Evolutionary conservation across 2,329 filamentous ascomycete species (phyloP).

Genomic region (Leptosphaerulina australis): DNA sequence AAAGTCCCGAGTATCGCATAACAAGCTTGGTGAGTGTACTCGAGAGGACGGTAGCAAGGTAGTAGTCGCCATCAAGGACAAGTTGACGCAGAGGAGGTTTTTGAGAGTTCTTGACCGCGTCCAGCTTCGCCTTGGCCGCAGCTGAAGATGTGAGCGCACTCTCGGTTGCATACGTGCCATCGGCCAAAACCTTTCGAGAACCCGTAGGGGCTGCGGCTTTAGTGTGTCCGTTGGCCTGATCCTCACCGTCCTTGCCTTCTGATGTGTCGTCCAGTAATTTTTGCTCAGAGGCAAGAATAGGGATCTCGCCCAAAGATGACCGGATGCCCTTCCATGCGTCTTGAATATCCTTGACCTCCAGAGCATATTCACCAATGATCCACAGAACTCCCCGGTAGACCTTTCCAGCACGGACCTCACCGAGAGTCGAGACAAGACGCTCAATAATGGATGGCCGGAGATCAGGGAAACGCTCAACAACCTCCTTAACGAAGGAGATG

Average conservation of each 20-base stretch:
- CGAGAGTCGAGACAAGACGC: slow-evolving; percentile 85
- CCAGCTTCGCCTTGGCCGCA: slow-evolving; percentile 84
- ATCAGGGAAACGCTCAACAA: slow-evolving; percentile 96
- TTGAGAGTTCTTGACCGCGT: slow-evolving; percentile 95
- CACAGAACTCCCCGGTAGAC: slow-evolving; percentile 96
- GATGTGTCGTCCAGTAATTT: slow-evolving; percentile 80
- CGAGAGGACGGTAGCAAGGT: slow-evolving; percentile 91
- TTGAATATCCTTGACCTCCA: slow-evolving; percentile 90
- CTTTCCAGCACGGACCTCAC: slow-evolving; percentile 94
- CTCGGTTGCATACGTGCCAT: slow-evolving; percentile 97
- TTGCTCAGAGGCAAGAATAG: slow-evolving; percentile 94
- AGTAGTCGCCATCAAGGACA: slow-evolving; percentile 97
- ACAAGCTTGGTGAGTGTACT: slow-evolving; percentile 96
- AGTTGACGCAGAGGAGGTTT: slow-evolving; percentile 91
- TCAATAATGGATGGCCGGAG: slow-evolving; percentile 86
- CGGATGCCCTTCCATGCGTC: slow-evolving; percentile 97
- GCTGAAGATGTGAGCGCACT: slow-evolving; percentile 94
- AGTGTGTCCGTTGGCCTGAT: slow-evolving; percentile 79
- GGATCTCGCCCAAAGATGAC: slow-evolving; percentile 92
- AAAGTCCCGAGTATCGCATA: slow-evolving; percentile 96
- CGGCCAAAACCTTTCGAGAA: slow-evolving; percentile 88
- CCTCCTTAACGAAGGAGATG: slow-evolving; percentile 98
- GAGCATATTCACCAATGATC: slow-evolving; percentile 97
- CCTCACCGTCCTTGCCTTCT: slow-evolving; percentile 64
- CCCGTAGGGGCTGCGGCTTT: slow-evolving; percentile 76